Evolutionary conservation across 2,329 filamentous ascomycete genomes (phyloP).

Genomic region (Neurospora sp.): DNA sequence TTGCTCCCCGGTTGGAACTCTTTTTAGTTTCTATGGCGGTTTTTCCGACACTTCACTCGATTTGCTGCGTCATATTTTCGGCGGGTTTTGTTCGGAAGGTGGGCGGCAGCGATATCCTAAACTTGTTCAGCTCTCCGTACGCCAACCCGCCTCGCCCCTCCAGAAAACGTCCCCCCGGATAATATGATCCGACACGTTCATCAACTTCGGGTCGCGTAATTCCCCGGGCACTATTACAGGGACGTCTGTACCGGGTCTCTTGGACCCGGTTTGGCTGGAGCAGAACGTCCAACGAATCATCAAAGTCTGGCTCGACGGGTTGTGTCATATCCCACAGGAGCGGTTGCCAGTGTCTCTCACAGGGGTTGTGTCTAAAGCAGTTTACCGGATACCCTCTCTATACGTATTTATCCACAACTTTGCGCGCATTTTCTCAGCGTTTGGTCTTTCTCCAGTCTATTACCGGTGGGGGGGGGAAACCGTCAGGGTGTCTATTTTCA

Average conservation of each 20-base stretch:
- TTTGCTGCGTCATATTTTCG: conserved; percentile 3
- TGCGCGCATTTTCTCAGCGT: not conserved
- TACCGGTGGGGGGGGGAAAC: not conserved
- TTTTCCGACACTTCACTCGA: not conserved
- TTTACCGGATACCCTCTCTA: not conserved
- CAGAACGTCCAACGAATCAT: not conserved
- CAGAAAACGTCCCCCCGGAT: not conserved
- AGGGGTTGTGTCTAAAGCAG: not conserved
- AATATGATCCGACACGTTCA: not conserved
- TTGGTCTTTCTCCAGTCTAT: not conserved
- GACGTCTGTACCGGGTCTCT: not conserved
- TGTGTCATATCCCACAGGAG: not conserved
- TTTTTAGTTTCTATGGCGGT: conserved; percentile 5
- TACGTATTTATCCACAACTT: not conserved
- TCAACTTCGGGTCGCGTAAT: not conserved
- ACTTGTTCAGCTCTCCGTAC: not conserved
- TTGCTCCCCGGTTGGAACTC: conserved; percentile 3
- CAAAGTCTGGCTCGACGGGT: not conserved
- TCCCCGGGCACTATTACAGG: not conserved
- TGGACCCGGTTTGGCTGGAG: not conserved
- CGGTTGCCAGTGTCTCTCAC: not conserved
- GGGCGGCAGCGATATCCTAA: not conserved
- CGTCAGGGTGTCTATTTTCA: conserved; percentile 5
- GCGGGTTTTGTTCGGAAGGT: conserved; percentile 1
- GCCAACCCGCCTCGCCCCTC: not conserved